Conservation (phyloP, 805 yeast genomes). For the Nakazawaea wyomingensis region DNA sequence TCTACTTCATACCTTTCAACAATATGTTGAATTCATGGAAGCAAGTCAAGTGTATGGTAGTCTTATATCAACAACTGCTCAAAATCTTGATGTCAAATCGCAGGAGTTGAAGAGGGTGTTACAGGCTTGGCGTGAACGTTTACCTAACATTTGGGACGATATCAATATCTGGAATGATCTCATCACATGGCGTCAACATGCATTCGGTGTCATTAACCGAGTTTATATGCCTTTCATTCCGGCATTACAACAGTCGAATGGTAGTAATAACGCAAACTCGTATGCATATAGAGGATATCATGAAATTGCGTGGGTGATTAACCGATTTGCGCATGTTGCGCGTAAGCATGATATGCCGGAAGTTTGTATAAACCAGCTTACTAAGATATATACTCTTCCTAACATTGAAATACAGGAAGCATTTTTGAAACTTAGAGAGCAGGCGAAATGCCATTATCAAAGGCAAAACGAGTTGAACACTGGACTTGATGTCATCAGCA, state of each 20-base stretch:
- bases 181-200: constrained; percentile 98
- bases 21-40: constrained; percentile 94
- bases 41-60: constrained; percentile 92
- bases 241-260: constrained; percentile 59
- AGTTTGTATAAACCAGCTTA: constrained; percentile 87
- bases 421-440: constrained; percentile 89
- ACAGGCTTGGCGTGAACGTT: constrained; percentile 96
- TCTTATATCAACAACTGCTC: constrained; percentile 83
- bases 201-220: constrained; percentile 91
- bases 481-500: constrained; percentile 94
- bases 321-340: constrained; percentile 97
- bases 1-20: constrained; percentile 90
- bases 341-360: constrained; percentile 95
- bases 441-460: constrained; percentile 95
- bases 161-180: constrained; percentile 96
- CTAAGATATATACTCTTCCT: constrained; percentile 91
- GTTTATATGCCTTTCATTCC: constrained; percentile 92
- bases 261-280: constrained; percentile 68
- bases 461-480: constrained; percentile 87
- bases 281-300: constrained; percentile 97
- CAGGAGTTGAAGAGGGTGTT: constrained; percentile 92
- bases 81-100: constrained; percentile 85
- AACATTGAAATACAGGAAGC: constrained; percentile 99
- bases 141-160: constrained; percentile 97
- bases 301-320: constrained; percentile 98